phyloP scores from a whole-genome alignment of 2,329 filamentous ascomycete species.

The Pseudogymnoascus sp. region DNA sequence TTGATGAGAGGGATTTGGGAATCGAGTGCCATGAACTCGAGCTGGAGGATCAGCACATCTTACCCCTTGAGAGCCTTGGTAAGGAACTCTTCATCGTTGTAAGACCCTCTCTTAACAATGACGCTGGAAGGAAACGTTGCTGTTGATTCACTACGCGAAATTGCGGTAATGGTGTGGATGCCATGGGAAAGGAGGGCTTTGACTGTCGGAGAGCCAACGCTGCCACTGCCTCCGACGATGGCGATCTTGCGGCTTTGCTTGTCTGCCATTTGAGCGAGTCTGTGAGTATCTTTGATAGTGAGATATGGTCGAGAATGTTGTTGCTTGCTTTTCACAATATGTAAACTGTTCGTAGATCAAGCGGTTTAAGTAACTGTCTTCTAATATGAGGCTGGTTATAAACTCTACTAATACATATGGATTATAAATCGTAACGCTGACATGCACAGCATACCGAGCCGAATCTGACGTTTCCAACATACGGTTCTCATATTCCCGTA shows the following conservation, averaged over 20 bases:
- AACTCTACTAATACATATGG: neutral
- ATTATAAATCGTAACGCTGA: neutral
- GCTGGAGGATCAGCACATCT: conserved; percentile 38
- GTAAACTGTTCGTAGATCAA: neutral
- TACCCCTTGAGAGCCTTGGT: conserved; percentile 34
- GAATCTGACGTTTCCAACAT: neutral
- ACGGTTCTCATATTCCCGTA: neutral
- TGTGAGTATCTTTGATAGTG: neutral
- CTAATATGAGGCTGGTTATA: neutral
- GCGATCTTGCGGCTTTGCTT: neutral
- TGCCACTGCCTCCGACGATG: neutral
- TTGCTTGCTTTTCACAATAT: neutral
- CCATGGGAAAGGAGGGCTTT: conserved; percentile 20
- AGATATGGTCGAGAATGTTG: neutral
- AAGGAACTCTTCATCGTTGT: conserved; percentile 35
- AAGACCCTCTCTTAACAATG: conserved; percentile 37
- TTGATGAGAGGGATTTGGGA: conserved; percentile 38
- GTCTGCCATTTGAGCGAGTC: neutral
- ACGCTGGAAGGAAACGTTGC: conserved; percentile 35
- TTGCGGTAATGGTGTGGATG: conserved; percentile 40
- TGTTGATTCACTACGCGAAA: conserved; percentile 38
- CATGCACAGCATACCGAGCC: neutral
- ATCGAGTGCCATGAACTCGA: neutral
- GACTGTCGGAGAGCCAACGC: neutral
- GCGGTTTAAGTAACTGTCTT: neutral